Evolutionary conservation across 805 yeast species (phyloP), one percentile per base, ranked within the genome.

Genomic region (Vanderwaltozyma verrucispora): DNA sequence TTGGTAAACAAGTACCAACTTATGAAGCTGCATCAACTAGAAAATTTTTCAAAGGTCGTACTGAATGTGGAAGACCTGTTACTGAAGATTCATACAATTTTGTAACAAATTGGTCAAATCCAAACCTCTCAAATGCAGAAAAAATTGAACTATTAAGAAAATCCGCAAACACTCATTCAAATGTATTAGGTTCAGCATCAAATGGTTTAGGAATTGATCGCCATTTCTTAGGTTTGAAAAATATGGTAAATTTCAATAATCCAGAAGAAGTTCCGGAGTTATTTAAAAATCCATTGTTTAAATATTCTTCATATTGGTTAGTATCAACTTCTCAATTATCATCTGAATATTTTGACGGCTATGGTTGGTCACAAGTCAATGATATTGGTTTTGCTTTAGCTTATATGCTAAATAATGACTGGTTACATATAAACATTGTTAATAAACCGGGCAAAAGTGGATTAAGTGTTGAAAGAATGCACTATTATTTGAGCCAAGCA

Each of bases 21-120:
- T 89, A 89, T 63, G 98, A 89, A 63, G 80, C 95, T 36, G 96
- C 96, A 3, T 85, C 97, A 16, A 89, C 96, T 2, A 77, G 97
- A 62, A 80, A 76, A 58, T 89, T 71, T 62, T 80, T 76, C 54
- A 77, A 74, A 53, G 98, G 98, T 39, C 76, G 98, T 60, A 89
- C 97, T 8, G 98, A 89, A 63, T 82, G 96, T 18, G 86, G 92
- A 44, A 74, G 98, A 53, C 66, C 86, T 4, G 95, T 85, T 10
- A 77, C 95, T 8, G 56, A 58, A 36, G 94, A 81, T 55, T 72
- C 86, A 19, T 67, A 72, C 33, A 65, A 66, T 25, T 83, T 87
- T 61, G 94, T 82, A 40, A 66, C 73, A 54, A 75, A 81, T 26
- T 84, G 94, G 85, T 68, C 77, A 48, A 67, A 76, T 53, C 65